Base-by-base conservation (phyloP, 1,284 basidiomycete genomes). In the Tetrapyrgos nigripes region DNA sequence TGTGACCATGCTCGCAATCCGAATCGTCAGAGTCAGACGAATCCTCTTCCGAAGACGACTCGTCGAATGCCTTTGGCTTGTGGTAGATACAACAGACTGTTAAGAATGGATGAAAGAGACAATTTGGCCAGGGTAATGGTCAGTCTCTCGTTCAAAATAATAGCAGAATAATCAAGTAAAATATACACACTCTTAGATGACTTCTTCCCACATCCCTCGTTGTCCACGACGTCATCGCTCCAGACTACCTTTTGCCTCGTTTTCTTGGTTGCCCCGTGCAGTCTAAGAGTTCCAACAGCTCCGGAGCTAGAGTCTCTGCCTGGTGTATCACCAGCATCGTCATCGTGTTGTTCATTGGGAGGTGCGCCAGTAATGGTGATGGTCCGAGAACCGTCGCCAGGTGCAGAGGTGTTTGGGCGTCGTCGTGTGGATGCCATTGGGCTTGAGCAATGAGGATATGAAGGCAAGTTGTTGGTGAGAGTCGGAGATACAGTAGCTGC, bases 21-120 rank as follows among this genome's bases (percentile, higher is more conserved):
- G 79, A 80, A 17, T n/a, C n/a, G 51, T 82, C 82, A 0, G 82
- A 81, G 37, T 79, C 83, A 0, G 82, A 85, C 3, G 80, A 82
- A 51, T 86, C 83, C 59, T 90, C 89, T 40, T 40, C 37, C 40
- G 83, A 86, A 0, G 91, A 92, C 21, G 91, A 93, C 72, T 94
- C 92, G 73, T 93, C 92, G 62, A 92, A 93, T 51, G 68, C 73
- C 59, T 83, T 83, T 0, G 91, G 89, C 68, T 90, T 93, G 70
- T 93, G 91, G 71, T 93, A 95, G 66, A 95, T 94, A 71, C 93
- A 95, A 69, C 93, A 95, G 57, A 95, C 93, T 95, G 60, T 37
- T 46, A 37, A 23, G 49, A 5, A 49, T 53, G 43, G 14, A 21
- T 27, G 28, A 26, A 27, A 17, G 3, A 53, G 40, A 40, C 19